Evolutionary conservation across 2,329 filamentous ascomycete species (phyloP), one percentile per base, ranked within the genome.

Genomic region (Pseudopithomyces chartarum): DNA sequence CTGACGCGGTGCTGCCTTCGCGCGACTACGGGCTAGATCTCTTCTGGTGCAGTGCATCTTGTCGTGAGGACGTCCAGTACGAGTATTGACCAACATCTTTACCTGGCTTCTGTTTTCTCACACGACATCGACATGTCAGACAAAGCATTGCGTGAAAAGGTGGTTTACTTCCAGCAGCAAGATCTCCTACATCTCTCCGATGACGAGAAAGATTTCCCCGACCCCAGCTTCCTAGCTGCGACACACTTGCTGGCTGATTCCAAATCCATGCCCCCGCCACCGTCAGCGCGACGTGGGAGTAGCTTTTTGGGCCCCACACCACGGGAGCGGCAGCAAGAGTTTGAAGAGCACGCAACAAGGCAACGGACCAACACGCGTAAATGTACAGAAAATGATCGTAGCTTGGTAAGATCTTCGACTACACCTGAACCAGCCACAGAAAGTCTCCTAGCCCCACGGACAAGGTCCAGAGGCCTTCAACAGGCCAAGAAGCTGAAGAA

Each of bases 251-350:
- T 75, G 20, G 61, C 59, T 17, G 65, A 69, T 19, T 59, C 63
- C 5, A 65, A 59, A 53, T 34, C 57, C 19, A 67, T 67, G 57
- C 59, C 57, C 17, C 58, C 59, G 33, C 63, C 58, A n/a, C 59
- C 42, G 17, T 52, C 62, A 13, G 17, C 46, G 11, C 62, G 57
- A 20, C 59, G 61, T 32, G 56, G 50, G 13, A 68, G 67, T 54
- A 73, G 67, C 52, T 73, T 75, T 22, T 56, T 70, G 11, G 71
- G 71, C 2, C 63, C 67, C 36, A 73, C 69, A 1, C 68, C 71
- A 2, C 72, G 67, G 55, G 65, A 74, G 50, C 61, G 54, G 40
- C 64, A 62, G 49, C 66, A 62, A 23, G 64, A 67, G 2, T 73
- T 71, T 23, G 63, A 70, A 43, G 53, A 61, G n/a, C 54, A 67